Evolutionary conservation across 1,284 basidiomycete species (phyloP).

Genomic region (Peniophora sp.): DNA sequence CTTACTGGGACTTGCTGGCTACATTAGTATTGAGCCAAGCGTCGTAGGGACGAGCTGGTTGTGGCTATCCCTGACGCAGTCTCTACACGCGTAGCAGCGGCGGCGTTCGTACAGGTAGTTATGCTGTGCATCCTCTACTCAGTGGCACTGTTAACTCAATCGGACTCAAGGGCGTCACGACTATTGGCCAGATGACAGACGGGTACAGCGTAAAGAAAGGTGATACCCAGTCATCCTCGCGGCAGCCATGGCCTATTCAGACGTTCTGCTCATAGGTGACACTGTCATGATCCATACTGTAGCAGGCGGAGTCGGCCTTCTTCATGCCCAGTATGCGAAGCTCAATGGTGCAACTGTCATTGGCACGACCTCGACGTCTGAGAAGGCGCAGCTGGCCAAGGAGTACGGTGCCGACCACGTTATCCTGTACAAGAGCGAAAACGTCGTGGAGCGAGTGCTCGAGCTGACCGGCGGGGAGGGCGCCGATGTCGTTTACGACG

Average conservation of each 20-base stretch:
- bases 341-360: slow-evolving; percentile 83
- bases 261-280: no score
- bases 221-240: no score
- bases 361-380: slow-evolving; percentile 84
- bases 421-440: slow-evolving; percentile 71
- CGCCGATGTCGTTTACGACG: slow-evolving; percentile 85
- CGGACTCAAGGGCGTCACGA: slow-evolving; percentile 77
- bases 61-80: slow-evolving; percentile 53
- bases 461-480: slow-evolving; percentile 80
- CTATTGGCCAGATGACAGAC: slow-evolving; percentile 74
- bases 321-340: slow-evolving; percentile 57
- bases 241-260: no score
- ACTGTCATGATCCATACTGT: slow-evolving; percentile 81
- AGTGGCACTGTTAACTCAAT: no score
- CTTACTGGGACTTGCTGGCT: background rate
- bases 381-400: slow-evolving; percentile 82
- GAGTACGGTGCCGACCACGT: slow-evolving; percentile 82
- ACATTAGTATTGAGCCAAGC: background rate
- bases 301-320: slow-evolving; percentile 69
- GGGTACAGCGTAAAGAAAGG: slow-evolving; percentile 76
- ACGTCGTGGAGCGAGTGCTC: slow-evolving; percentile 65
- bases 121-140: no score
- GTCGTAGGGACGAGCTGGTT: background rate
- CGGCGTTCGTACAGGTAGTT: slow-evolving; percentile 49
- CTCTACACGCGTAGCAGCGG: slow-evolving; percentile 60